Evolutionary conservation across 805 yeast genomes (phyloP).

Genomic region (Pichia exigua): DNA sequence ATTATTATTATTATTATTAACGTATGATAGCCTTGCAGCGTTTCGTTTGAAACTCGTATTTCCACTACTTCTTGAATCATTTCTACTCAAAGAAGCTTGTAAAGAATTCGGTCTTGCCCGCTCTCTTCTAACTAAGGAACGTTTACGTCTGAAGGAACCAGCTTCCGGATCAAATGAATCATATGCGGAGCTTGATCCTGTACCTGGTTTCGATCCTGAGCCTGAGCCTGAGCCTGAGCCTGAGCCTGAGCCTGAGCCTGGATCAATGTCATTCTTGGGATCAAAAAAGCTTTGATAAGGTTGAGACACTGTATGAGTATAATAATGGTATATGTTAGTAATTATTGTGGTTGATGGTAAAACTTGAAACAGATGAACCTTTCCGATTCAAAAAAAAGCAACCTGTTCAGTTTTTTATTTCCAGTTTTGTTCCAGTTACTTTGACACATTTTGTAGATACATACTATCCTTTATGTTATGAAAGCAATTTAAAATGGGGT

Average conservation of each 20-base stretch:
- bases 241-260: not conserved
- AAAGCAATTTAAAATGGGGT: not conserved
- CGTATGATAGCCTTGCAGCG: conserved; percentile 2
- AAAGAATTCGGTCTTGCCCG: conserved; percentile 37
- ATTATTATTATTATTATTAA: not conserved
- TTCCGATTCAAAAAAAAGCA: no score
- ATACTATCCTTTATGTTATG: not conserved
- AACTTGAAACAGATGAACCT: not conserved
- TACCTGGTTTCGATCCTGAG: not conserved
- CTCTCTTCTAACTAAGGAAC: conserved; percentile 80
- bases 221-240: not conserved
- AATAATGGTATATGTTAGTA: not conserved
- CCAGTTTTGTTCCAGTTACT: not conserved
- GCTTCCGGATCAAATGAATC: conserved; percentile 25
- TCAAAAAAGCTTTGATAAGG: not conserved
- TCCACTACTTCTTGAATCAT: conserved; percentile 3
- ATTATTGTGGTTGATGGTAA: not conserved
- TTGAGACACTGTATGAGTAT: not conserved
- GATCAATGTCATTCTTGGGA: not conserved
- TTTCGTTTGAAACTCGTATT: not conserved
- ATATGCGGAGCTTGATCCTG: not conserved
- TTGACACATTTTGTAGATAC: not conserved
- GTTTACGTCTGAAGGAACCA: conserved; percentile 38
- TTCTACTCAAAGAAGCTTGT: conserved; percentile 2
- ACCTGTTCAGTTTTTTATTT: no score